Percentiles rank a stretch among this genome's conserved stretches.
These are phyloP conservation scores for Sphagnum tenellum DNA, from an alignment of 225 moss, liverwort and hornwort genomes.

Conservation along the genomic window DNA sequence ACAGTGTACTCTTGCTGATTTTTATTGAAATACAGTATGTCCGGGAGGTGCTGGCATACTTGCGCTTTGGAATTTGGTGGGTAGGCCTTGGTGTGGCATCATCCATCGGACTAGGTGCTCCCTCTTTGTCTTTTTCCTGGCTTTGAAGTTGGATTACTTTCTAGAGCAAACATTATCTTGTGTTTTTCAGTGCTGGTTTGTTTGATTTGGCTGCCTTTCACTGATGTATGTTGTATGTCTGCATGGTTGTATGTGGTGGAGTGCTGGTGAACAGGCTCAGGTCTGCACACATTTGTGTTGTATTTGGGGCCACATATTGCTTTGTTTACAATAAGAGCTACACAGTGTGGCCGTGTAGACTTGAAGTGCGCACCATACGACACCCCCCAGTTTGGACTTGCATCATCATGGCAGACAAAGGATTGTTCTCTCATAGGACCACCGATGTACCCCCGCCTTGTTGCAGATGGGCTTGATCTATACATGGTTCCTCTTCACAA, in stretches of 20 bases:
- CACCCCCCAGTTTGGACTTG: constrained; percentile 75
- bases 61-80: constrained; percentile 74
- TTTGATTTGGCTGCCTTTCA: neutral
- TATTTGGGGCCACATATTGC: constrained; percentile 83
- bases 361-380: constrained; percentile 75
- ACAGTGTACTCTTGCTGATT: neutral
- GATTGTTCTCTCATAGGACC: constrained; percentile 48
- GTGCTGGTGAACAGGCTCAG: constrained; percentile 35
- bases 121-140: neutral
- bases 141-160: neutral
- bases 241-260: too few relatives aligned
- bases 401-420: constrained; percentile 64
- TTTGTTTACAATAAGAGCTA: constrained; percentile 61
- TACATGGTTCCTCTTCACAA: constrained; percentile 69
- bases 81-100: constrained; percentile 77
- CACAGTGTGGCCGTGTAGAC: constrained; percentile 86
- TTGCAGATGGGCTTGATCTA: constrained; percentile 34
- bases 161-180: neutral
- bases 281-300: constrained; percentile 80
- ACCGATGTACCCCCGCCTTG: constrained; percentile 55
- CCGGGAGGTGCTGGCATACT: constrained; percentile 51
- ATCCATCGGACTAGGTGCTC: constrained; percentile 64
- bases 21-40: constrained; percentile 29
- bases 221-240: too few relatives aligned
- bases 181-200: neutral